Evolutionary conservation across 1,284 basidiomycete species (phyloP).

Genomic region (Earliella scabrosa): DNA sequence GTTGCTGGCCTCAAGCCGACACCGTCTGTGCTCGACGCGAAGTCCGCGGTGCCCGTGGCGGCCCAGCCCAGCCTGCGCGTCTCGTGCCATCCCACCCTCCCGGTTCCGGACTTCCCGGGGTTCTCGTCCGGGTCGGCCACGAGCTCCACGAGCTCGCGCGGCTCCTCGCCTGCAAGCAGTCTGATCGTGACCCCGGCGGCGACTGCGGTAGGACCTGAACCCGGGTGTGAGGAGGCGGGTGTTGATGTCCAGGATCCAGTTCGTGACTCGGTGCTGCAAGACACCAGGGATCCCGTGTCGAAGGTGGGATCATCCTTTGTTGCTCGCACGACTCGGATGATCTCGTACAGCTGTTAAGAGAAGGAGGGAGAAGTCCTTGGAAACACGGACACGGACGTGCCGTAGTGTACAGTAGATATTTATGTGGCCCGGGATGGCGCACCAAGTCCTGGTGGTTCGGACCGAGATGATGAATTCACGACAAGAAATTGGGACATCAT

Average conservation of each 20-base stretch:
- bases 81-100: not conserved
- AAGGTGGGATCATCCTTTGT: too few species aligned
- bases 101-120: not conserved
- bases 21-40: not conserved
- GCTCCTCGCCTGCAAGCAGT: conserved; percentile 3
- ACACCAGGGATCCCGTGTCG: too few species aligned
- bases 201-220: not conserved
- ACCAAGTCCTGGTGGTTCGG: too few species aligned
- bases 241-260: not conserved
- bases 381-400: too few species aligned
- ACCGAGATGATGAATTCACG: too few species aligned
- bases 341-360: too few species aligned
- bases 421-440: too few species aligned
- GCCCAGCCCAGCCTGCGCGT: not conserved
- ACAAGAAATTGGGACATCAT: too few species aligned
- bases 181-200: conserved; percentile 6
- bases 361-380: too few species aligned
- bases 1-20: not conserved
- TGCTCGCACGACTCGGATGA: too few species aligned
- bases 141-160: not conserved
- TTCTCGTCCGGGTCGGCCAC: not conserved
- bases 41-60: not conserved
- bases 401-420: too few species aligned
- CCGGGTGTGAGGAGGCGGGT: not conserved
- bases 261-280: too few species aligned